Base-by-base conservation (phyloP, 2,329 filamentous ascomycete genomes). In the Paraconiothyrium sp. region DNA sequence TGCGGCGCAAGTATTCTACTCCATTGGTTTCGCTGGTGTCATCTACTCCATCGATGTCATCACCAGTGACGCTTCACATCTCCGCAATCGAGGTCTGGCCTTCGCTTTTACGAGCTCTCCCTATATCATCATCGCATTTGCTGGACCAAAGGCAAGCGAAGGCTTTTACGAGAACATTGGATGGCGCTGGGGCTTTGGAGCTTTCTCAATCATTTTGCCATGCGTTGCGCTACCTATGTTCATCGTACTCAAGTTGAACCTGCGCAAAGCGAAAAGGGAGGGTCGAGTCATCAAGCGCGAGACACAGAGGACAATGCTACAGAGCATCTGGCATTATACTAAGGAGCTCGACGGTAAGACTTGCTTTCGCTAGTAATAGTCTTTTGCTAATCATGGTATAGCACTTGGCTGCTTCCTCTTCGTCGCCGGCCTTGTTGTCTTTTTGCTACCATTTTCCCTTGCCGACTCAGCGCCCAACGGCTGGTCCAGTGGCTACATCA, bases 151-250 rank as follows among this genome's bases (percentile, higher is more conserved):
- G 7, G 67, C 58, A 1, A 66, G 69, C 4, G 46, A 68, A 30
- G 57, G 48, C 14, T 82, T 81, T 4, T 84, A 90, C 60, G 57
- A 65, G 9, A 74, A 82, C 0, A 80, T 83, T 7, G 79, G 83
- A 1, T 92, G 86, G 85, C 84, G 87, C 43, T 92, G 89, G 90
- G 88, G 83, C 1, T 92, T 88, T 69, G 90, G 88, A 30, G 82
- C 84, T 67, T 91, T 89, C 74, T 81, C 85, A 37, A 88, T 92
- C 63, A 82, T 92, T 62, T 80, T 88, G 7, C 88, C 89, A 0
- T 77, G 83, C 51, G 82, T 90, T 27, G 84, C 84, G n/a, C 65
- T 87, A 6, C 90, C 90, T 0, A 79, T 92, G 13, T 85, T 86
- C n/a, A 72, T 81, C 9, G 79, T 90, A 90, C 58, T 66, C 44